Evolutionary conservation across 768 basidiomycete species (phyloP).

Genomic region (Tulasnella sp.): DNA sequence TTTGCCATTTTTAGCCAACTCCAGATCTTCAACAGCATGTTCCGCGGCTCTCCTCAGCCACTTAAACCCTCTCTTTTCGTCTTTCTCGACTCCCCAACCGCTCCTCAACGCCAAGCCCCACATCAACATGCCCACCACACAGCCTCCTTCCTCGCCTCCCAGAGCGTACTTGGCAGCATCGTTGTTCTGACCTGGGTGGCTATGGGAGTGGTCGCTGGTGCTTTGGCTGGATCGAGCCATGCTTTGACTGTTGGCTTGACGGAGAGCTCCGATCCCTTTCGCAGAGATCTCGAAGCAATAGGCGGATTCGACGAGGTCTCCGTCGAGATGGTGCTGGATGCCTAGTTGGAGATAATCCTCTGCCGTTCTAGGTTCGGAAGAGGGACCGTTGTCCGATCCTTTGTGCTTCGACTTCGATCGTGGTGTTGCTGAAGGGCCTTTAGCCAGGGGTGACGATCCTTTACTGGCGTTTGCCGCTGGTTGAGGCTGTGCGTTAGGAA

Average conservation of each 20-base stretch:
- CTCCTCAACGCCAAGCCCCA: conserved; percentile 81
- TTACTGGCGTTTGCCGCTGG: neutral
- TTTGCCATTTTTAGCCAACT: conserved; percentile 45
- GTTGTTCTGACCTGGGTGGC: neutral
- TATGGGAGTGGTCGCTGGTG: conserved; percentile 9
- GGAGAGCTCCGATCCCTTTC: conserved; percentile 35
- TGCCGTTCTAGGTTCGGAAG: conserved; percentile 38
- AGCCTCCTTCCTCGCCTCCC: conserved; percentile 59
- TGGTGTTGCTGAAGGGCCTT: conserved; percentile 8
- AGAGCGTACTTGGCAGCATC: conserved; percentile 31
- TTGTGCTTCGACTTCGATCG: neutral
- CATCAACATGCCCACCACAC: conserved; percentile 89
- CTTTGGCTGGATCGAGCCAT: conserved; percentile 3
- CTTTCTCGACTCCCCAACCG: conserved; percentile 82
- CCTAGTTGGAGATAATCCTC: conserved; percentile 72
- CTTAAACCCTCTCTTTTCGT: conserved; percentile 73
- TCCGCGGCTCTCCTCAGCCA: conserved; percentile 84
- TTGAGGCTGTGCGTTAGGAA: neutral
- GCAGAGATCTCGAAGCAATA: conserved; percentile 73
- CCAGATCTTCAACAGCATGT: conserved; percentile 70
- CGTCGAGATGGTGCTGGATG: conserved; percentile 72
- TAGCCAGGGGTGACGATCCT: conserved; percentile 12
- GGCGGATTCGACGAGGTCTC: conserved; percentile 65
- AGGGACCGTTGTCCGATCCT: neutral
- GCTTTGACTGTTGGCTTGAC: neutral